Conservation (phyloP, 768 basidiomycete genomes). For the Strobilomyces confusus region DNA sequence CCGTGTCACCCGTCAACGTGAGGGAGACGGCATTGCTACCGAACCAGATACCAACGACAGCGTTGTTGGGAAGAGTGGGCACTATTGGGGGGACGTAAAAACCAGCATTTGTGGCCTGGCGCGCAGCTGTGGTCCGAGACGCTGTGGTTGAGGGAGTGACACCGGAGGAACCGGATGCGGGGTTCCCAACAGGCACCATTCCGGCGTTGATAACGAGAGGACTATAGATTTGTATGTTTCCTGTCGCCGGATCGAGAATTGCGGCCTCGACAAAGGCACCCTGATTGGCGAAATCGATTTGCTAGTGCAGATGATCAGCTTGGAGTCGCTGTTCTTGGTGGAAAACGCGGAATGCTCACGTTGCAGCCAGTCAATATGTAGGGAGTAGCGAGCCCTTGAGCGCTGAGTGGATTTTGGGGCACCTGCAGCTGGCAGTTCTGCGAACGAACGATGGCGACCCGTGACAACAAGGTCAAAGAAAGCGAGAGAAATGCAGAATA, state of each 20-base stretch:
- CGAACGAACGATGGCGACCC: slow-evolving; percentile 12
- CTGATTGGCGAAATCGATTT: slow-evolving; percentile 26
- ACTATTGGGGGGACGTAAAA: slow-evolving; percentile 20
- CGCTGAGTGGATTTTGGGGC: slow-evolving; percentile 21
- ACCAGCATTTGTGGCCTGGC: slow-evolving; percentile 16
- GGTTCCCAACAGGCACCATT: slow-evolving; percentile 18
- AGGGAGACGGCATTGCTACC: slow-evolving; percentile 24
- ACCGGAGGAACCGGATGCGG: background rate
- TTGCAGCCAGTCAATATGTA: slow-evolving; percentile 28
- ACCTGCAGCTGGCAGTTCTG: slow-evolving; percentile 23
- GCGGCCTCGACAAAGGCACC: slow-evolving; percentile 26
- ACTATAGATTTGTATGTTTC: slow-evolving; percentile 24
- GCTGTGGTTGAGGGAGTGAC: background rate
- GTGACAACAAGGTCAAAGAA: slow-evolving; percentile 14
- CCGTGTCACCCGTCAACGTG: slow-evolving; percentile 21
- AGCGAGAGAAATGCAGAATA: slow-evolving; percentile 5
- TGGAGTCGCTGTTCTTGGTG: background rate
- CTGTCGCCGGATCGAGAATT: slow-evolving; percentile 29
- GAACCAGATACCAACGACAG: slow-evolving; percentile 27
- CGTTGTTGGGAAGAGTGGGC: slow-evolving; percentile 22
- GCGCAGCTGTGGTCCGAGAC: slow-evolving; percentile 1
- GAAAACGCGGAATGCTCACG: slow-evolving; percentile 4
- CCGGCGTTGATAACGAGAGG: slow-evolving; percentile 30
- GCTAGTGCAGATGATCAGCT: slow-evolving; percentile 8
- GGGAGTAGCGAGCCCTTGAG: slow-evolving; percentile 26